These are phyloP conservation scores for Exophiala spinifera DNA, from an alignment of 2,329 filamentous ascomycete genomes.

Conservation along the genomic window DNA sequence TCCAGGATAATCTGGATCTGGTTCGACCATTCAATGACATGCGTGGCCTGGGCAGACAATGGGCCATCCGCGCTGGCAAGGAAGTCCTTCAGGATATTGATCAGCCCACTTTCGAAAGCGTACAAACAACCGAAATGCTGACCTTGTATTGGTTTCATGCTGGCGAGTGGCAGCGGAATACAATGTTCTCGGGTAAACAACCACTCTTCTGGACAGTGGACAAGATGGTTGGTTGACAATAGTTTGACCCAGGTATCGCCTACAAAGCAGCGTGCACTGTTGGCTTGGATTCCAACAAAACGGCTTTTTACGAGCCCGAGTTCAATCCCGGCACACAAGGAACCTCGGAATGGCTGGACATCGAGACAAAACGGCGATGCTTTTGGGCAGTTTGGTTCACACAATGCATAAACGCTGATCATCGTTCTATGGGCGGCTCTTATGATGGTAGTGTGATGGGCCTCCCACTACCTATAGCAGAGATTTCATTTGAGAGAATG, in stretches of 20 bases:
- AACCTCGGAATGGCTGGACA: too few species aligned
- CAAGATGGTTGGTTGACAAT: too few species aligned
- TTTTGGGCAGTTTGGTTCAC: constrained; percentile 20
- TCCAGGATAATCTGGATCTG: too few species aligned
- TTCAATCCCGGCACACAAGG: too few species aligned
- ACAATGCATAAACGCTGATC: constrained; percentile 14
- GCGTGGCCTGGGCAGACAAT: constrained; percentile 5
- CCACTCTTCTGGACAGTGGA: too few species aligned
- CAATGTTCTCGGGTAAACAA: constrained; percentile 10
- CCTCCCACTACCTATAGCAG: constrained; percentile 11
- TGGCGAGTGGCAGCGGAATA: constrained; percentile 12
- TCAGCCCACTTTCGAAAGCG: constrained; percentile 14
- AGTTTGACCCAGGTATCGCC: constrained; percentile 5
- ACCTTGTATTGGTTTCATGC: constrained; percentile 16
- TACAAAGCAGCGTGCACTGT: constrained; percentile 15
- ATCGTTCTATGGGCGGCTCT: neutral
- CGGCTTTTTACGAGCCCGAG: too few species aligned
- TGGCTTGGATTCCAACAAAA: neutral
- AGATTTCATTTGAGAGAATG: constrained; percentile 1
- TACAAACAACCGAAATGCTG: constrained; percentile 14
- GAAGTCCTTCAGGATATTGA: constrained; percentile 17
- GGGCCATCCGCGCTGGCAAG: constrained; percentile 13
- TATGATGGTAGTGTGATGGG: constrained; percentile 10
- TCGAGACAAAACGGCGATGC: constrained; percentile 6
- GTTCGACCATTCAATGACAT: constrained; percentile 5